Evolutionary conservation across 2,329 filamentous ascomycete genomes (phyloP), one percentile per base, ranked within the genome.

Genomic region (Fusarium sp.): DNA sequence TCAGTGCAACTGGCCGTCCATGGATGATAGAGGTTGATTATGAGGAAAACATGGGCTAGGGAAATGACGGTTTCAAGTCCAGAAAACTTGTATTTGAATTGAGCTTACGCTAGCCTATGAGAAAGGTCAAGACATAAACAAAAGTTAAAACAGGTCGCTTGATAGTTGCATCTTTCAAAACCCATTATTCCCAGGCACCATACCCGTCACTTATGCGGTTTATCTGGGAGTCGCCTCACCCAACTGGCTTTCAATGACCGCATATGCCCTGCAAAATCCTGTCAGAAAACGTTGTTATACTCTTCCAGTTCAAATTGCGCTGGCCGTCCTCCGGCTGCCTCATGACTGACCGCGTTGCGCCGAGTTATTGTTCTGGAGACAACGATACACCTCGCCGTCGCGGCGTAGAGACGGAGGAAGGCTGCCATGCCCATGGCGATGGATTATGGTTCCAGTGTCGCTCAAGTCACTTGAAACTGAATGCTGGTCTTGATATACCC

Each of bases 351-450:
- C 8, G 16, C 12, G n/a, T 35, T n/a, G 14, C 35, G 27, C 35
- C 36, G 40, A 40, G 56, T 22, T 9, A 58, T 20, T n/a, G 62
- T 53, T 20, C 36, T 20, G 16, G 17, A n/a, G 46, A 40, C 20
- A 35, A 35, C n/a, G 42, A 14, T n/a, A 9, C 11, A n/a, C 22
- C 14, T 33, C 24, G 22, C 35, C 20, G 20, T 51, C 16, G 17
- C 59, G 27, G n/a, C 51, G 49, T 69, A 46, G 3, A 64, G 62
- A 40, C 20, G 27, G 14, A 51, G n/a, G 7, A 58, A 68, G 55
- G n/a, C 31, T 46, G 53, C 58, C 8, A 61, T 36, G 14, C 20
- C 51, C 14, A 51, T 38, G 17, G 6, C n/a, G 33, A 44, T 61
- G 42, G 22, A 38, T 31, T 31, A 24, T 20, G 22, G 40, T 40